Percentiles rank a stretch among this genome's conserved stretches.
These are phyloP conservation scores for Melampsora abietis-canadensis DNA, from an alignment of 1,284 basidiomycete genomes.

Conservation along the genomic window DNA sequence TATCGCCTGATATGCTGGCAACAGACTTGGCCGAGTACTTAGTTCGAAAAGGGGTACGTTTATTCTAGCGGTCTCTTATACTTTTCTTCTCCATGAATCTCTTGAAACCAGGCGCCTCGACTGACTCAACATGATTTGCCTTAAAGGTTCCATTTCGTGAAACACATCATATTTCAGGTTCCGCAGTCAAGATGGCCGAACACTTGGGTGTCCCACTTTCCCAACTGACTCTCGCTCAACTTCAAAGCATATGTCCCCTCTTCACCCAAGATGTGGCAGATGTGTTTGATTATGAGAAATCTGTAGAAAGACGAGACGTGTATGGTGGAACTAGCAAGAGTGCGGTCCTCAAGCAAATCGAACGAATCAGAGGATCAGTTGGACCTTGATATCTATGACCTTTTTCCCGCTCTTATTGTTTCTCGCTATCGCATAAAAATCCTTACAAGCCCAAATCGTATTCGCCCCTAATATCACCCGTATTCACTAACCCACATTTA, in stretches of 20 bases:
- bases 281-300: conserved; percentile 88
- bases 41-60: conserved; percentile 86
- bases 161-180: conserved; percentile 95
- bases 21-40: conserved; percentile 97
- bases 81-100: background rate
- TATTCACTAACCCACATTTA: too few species aligned
- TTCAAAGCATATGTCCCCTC: conserved; percentile 68
- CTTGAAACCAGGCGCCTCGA: conserved; percentile 16
- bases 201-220: conserved; percentile 73
- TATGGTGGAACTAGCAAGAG: conserved; percentile 84
- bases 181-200: conserved; percentile 90
- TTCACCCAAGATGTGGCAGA: conserved; percentile 71
- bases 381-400: background rate
- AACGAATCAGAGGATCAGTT: conserved; percentile 46
- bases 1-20: conserved; percentile 95
- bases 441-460: too few species aligned
- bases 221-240: conserved; percentile 75
- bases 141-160: conserved; percentile 80
- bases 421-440: too few species aligned
- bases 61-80: background rate
- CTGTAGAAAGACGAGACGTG: conserved; percentile 87
- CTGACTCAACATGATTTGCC: background rate
- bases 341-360: conserved; percentile 74
- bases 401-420: too few species aligned
- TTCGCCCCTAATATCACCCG: too few species aligned